These are phyloP conservation scores for Umbelopsis ramanniana DNA, from an alignment of 192 early-diverging fungal species.

Conservation along the genomic window DNA sequence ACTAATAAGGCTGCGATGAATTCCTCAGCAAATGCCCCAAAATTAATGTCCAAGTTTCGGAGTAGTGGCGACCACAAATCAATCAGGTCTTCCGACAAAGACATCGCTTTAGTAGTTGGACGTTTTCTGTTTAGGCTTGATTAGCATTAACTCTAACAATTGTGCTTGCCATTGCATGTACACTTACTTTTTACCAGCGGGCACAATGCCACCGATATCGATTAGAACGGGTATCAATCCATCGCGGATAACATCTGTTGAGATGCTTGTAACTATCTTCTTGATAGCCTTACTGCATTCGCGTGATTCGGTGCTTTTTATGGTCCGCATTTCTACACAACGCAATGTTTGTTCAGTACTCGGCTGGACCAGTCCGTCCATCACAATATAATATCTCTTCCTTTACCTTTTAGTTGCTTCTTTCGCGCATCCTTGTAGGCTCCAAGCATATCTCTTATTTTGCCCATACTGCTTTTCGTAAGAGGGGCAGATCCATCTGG, in stretches of 20 bases:
- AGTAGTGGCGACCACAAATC: slow-evolving; percentile 49
- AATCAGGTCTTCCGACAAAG: slow-evolving; percentile 43
- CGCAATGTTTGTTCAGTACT: neutral
- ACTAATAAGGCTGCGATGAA: slow-evolving; percentile 37
- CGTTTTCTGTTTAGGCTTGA: slow-evolving; percentile 37
- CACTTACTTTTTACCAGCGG: slow-evolving; percentile 57
- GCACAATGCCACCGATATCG: slow-evolving; percentile 59
- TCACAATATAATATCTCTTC: neutral
- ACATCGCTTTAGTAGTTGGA: slow-evolving; percentile 36
- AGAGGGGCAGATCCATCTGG: slow-evolving; percentile 33
- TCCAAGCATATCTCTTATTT: slow-evolving; percentile 31
- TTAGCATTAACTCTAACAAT: neutral
- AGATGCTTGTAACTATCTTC: slow-evolving; percentile 44
- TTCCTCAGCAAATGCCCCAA: slow-evolving; percentile 33
- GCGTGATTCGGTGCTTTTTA: slow-evolving; percentile 24
- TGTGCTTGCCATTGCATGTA: neutral
- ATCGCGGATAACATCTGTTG: slow-evolving; percentile 48
- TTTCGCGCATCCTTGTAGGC: slow-evolving; percentile 39
- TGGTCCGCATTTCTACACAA: slow-evolving; percentile 24
- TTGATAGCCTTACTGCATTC: slow-evolving; percentile 31
- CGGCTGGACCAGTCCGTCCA: neutral
- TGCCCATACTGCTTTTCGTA: slow-evolving; percentile 35
- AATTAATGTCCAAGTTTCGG: slow-evolving; percentile 43
- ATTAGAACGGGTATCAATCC: slow-evolving; percentile 57
- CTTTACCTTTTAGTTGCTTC: slow-evolving; percentile 27